These are phyloP conservation scores for Sporisorium iseilematis-ciliati DNA, from an alignment of 1,284 basidiomycete genomes.

Conservation along the genomic window DNA sequence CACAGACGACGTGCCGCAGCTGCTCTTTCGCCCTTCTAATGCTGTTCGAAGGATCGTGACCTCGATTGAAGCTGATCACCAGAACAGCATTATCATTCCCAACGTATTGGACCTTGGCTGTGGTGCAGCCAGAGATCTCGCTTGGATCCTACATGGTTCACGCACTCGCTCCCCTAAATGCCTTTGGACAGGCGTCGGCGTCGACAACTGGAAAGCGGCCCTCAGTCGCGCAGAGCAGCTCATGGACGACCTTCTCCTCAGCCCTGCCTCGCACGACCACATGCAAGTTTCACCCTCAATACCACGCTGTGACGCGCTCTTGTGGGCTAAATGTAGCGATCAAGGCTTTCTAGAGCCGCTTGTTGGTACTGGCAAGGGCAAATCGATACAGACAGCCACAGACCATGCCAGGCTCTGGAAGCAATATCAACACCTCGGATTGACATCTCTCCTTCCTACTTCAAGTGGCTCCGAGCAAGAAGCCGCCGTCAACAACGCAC, in stretches of 20 bases:
- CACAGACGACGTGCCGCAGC: slow-evolving; percentile 22
- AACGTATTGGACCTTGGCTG: slow-evolving; percentile 43
- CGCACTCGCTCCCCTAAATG: slow-evolving; percentile 8
- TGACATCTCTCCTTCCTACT: slow-evolving; percentile 12
- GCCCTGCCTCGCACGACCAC: neutral
- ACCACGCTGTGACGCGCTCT: slow-evolving; percentile 23
- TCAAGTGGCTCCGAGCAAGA: too few relatives aligned
- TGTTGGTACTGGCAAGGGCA: slow-evolving; percentile 38
- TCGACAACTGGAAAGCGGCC: slow-evolving; percentile 52
- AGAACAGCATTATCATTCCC: neutral
- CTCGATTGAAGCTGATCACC: slow-evolving; percentile 3
- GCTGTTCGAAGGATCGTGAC: slow-evolving; percentile 27
- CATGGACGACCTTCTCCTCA: slow-evolving; percentile 35
- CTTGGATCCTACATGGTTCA: slow-evolving; percentile 47
- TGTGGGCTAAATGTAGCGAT: slow-evolving; percentile 46
- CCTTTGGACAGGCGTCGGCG: slow-evolving; percentile 33
- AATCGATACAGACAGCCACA: slow-evolving; percentile 1
- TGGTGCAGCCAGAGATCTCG: slow-evolving; percentile 41
- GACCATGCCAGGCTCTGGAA: slow-evolving; percentile 8
- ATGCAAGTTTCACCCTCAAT: neutral
- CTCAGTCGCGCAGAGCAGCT: slow-evolving; percentile 31
- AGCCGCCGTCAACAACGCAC: neutral
- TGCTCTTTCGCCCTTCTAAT: slow-evolving; percentile 39
- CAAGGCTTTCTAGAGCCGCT: slow-evolving; percentile 30
- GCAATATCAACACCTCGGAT: slow-evolving; percentile 10